Base-by-base conservation (phyloP, 148 eudicot species). In the Fallopia convolvulus region DNA sequence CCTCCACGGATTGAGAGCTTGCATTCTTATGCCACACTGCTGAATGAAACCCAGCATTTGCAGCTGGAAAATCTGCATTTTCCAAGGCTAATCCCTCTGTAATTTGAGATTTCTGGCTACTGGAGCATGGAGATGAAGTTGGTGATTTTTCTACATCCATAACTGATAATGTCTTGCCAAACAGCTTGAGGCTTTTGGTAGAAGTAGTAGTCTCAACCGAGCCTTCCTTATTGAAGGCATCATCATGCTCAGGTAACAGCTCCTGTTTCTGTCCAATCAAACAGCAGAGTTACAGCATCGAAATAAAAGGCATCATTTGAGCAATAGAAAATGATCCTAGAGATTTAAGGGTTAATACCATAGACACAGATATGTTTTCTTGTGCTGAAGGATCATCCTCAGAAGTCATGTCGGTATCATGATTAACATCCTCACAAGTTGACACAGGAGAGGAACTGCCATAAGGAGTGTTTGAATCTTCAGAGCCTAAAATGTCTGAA, bases 121-220 rank as follows among this genome's bases (percentile, higher is more conserved):
- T 58, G 10, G 65, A 58, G 65, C 11, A 58, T 58, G 47, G 8
- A 23, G 73, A 36, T 13, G 73, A 72, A 72, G 50, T 82, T 41
- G 70, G 32, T 30, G 70, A 41, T 5, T 65, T 65, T 41, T 72
- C 75, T 3, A 42, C 55, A 20, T 73, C 53, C 9, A 15, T 44
- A 23, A 73, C 55, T 23, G 55, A 48, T n/a, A 94, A 84, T 8
- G 84, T 91, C 84, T 90, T 88, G 53, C 98, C 98, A 76, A 94
- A 94, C 17, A 94, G 87, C 87, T 89, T 94, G 70, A 94, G 76
- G 71, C 85, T 83, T 79, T 83, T 88, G 0, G 81, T 77, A n/a
- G 89, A 73, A 48, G 78, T 73, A 55, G 78, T 74, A 40, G 74
- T 78, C 66, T 81, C 86, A 42, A 42, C 84, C 11, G 81, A 60